These are phyloP conservation scores for Dactylellina drechsleri DNA, from an alignment of 2,329 filamentous ascomycete species.

Conservation along the genomic window DNA sequence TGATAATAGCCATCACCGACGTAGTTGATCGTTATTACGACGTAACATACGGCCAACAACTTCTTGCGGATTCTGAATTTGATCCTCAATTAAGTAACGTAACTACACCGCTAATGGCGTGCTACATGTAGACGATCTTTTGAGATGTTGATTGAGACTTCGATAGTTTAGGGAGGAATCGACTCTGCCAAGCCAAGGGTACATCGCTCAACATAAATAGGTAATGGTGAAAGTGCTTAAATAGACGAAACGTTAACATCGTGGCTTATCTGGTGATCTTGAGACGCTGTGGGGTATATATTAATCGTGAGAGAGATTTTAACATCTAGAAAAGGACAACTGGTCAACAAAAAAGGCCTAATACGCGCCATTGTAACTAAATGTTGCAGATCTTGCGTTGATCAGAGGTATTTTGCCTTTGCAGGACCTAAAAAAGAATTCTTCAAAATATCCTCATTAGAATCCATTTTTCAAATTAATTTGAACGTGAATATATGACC, in stretches of 20 bases:
- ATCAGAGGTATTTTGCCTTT: slow-evolving; percentile 3
- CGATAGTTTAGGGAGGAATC: not conserved
- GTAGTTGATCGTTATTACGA: not conserved
- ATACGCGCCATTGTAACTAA: not conserved
- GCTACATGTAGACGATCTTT: not conserved
- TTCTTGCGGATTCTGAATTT: too few relatives aligned
- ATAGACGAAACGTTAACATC: not conserved
- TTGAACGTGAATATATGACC: too few relatives aligned
- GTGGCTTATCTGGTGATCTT: not conserved
- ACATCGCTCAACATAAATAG: not conserved
- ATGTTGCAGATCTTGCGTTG: slow-evolving; percentile 24
- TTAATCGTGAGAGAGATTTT: not conserved
- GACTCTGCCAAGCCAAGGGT: not conserved
- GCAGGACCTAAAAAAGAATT: too few relatives aligned
- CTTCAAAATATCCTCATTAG: too few relatives aligned
- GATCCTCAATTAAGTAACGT: not conserved
- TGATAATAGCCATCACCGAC: not conserved
- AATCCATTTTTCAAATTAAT: too few relatives aligned
- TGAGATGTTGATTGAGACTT: not conserved
- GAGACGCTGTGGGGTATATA: not conserved
- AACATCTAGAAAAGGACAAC: not conserved
- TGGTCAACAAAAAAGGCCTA: not conserved
- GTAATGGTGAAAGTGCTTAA: not conserved
- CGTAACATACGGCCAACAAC: not conserved
- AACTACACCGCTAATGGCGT: not conserved